Conservation (phyloP, 768 basidiomycete species). For the Gautieria morchelliformis region DNA sequence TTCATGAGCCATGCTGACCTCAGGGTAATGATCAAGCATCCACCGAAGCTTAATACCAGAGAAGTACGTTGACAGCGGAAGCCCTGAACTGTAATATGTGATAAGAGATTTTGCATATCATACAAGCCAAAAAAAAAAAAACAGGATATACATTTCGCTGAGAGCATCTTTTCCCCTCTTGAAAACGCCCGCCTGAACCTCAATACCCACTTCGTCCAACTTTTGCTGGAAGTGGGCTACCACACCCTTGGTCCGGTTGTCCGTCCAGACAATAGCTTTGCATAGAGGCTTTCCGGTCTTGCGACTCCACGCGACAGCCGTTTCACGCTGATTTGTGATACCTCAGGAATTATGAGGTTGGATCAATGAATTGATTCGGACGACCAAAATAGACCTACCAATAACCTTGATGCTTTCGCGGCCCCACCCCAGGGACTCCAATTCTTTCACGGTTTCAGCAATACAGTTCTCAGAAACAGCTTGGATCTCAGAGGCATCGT, state of each 20-base stretch:
- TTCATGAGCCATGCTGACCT: slow-evolving; percentile 70
- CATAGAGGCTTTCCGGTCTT: slow-evolving; percentile 83
- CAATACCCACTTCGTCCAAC: slow-evolving; percentile 63
- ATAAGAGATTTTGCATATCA: slow-evolving; percentile 12
- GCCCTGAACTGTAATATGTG: slow-evolving; percentile 56
- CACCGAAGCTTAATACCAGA: slow-evolving; percentile 93
- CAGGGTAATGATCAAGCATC: slow-evolving; percentile 85
- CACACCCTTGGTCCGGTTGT: slow-evolving; percentile 80
- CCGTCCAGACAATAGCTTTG: slow-evolving; percentile 92
- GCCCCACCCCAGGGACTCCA: slow-evolving; percentile 70
- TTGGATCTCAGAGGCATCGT: slow-evolving; percentile 79
- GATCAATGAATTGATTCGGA: slow-evolving; percentile 4
- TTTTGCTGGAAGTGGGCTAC: slow-evolving; percentile 75
- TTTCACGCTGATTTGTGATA: slow-evolving; percentile 97
- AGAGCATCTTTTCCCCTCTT: slow-evolving; percentile 64
- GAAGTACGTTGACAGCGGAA: slow-evolving; percentile 96
- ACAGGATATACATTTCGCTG: slow-evolving; percentile 48
- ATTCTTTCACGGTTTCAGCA: slow-evolving; percentile 51
- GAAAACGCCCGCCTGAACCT: slow-evolving; percentile 54
- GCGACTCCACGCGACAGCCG: slow-evolving; percentile 87
- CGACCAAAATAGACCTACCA: slow-evolving; percentile 40
- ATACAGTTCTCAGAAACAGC: slow-evolving; percentile 69
- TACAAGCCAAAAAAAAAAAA: slow-evolving; percentile 10
- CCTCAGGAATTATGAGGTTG: slow-evolving; percentile 30
- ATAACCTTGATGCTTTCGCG: slow-evolving; percentile 84